A percentile compares a stretch with the other conserved stretches of the same genome.
phyloP scores from a whole-genome alignment of 495 filamentous ascomycete genomes.

The Poronia punctata region DNA sequence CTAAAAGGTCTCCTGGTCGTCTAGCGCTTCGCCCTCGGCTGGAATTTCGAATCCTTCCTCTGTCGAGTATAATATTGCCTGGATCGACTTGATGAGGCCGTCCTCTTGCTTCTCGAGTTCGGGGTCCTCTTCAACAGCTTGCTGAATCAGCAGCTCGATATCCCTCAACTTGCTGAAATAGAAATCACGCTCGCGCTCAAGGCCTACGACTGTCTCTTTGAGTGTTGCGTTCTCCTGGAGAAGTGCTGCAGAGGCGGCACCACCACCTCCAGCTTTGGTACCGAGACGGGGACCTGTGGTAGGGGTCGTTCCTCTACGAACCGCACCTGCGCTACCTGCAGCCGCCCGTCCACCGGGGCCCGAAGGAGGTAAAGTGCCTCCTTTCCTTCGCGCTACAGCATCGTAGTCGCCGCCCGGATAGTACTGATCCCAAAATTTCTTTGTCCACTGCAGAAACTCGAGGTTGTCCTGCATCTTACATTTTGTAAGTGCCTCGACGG shows the following conservation, averaged over 20 bases:
- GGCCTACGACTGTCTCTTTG: conserved; percentile 77
- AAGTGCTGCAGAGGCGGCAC: conserved; percentile 56
- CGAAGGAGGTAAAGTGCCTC: conserved; percentile 51
- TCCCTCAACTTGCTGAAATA: conserved; percentile 98
- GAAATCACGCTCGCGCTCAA: conserved; percentile 94
- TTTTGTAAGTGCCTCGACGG: conserved; percentile 82
- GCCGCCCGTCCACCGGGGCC: conserved; percentile 44
- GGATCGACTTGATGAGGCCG: conserved; percentile 85
- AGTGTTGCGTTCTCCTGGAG: conserved; percentile 74
- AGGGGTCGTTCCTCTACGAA: conserved; percentile 64
- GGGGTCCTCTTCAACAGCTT: conserved; percentile 81
- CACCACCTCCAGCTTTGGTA: conserved; percentile 47
- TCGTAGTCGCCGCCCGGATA: conserved; percentile 96
- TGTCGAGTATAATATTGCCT: conserved; percentile 93
- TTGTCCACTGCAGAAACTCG: conserved; percentile 95
- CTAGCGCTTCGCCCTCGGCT: conserved; percentile 53
- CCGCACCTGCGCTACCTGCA: conserved; percentile 34
- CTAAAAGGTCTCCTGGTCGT: conserved; percentile 75
- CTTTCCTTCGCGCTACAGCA: conserved; percentile 76
- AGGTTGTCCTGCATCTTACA: conserved; percentile 99
- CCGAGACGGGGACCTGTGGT: conserved; percentile 51
- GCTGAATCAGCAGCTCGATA: conserved; percentile 89
- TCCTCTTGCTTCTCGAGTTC: conserved; percentile 90
- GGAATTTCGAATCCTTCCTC: conserved; percentile 88
- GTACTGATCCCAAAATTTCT: conserved; percentile 96